These are phyloP conservation scores for Sicyos edulis DNA, from an alignment of 306 rosid genomes.

Conservation along the genomic window DNA sequence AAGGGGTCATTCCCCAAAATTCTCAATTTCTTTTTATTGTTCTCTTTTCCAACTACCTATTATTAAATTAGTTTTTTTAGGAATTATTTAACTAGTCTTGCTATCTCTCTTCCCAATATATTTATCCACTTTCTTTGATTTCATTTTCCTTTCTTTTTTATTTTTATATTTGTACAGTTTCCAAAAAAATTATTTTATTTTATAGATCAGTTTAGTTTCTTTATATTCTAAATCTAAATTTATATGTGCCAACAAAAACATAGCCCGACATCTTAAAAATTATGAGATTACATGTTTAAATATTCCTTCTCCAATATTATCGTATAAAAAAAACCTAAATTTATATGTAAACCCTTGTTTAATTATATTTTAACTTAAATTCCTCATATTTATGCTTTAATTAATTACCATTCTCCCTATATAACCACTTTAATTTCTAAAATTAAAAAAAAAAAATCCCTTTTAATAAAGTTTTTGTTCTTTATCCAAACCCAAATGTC, in stretches of 20 bases:
- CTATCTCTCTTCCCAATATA: slow-evolving; percentile 16
- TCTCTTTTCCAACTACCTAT: not conserved
- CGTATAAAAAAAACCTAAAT: too few relatives aligned
- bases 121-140: slow-evolving; percentile 8
- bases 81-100: not conserved
- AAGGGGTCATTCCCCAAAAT: slow-evolving; percentile 1
- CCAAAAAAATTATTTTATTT: too few relatives aligned
- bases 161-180: not conserved
- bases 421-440: not conserved
- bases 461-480: not conserved
- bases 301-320: too few relatives aligned
- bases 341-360: too few relatives aligned
- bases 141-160: not conserved
- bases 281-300: too few relatives aligned
- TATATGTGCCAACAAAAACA: too few relatives aligned
- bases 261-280: too few relatives aligned
- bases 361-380: not conserved
- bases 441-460: not conserved
- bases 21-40: not conserved
- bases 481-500: not conserved
- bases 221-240: too few relatives aligned
- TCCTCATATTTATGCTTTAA: not conserved
- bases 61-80: not conserved
- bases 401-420: not conserved
- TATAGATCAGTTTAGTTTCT: too few relatives aligned